These are phyloP conservation scores for Suillus sp. DNA, from an alignment of 768 basidiomycete genomes.

Conservation along the genomic window DNA sequence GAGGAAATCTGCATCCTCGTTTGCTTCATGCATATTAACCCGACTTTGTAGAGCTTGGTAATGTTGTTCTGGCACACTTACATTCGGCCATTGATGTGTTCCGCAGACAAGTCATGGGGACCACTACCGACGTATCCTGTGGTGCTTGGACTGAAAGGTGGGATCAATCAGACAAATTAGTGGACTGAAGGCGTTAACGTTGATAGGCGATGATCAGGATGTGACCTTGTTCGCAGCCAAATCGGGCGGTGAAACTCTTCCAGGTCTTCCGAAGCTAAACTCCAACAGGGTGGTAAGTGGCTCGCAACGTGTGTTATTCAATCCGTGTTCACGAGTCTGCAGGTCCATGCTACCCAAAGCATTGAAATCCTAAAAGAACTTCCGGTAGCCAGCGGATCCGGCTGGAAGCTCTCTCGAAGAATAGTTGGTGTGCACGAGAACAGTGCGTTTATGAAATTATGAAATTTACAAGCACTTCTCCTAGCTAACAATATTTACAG, in stretches of 20 bases:
- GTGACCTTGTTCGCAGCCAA: slow-evolving; percentile 67
- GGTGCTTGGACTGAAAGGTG: slow-evolving; percentile 71
- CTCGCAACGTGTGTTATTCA: neutral
- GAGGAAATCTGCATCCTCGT: slow-evolving; percentile 17
- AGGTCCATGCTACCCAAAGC: slow-evolving; percentile 81
- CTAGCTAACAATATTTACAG: slow-evolving; percentile 37
- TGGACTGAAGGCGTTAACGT: neutral
- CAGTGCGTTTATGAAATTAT: slow-evolving; percentile 48
- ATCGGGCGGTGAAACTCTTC: slow-evolving; percentile 41
- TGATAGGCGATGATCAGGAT: slow-evolving; percentile 57
- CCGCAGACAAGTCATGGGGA: slow-evolving; percentile 64
- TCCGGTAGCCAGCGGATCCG: slow-evolving; percentile 72
- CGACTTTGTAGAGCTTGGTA: slow-evolving; percentile 52
- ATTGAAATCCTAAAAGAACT: slow-evolving; percentile 82
- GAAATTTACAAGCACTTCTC: neutral
- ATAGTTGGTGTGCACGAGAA: slow-evolving; percentile 79
- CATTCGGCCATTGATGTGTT: neutral
- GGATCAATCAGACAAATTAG: neutral
- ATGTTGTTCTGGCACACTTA: slow-evolving; percentile 2
- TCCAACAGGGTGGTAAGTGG: slow-evolving; percentile 65
- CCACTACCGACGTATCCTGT: slow-evolving; percentile 88
- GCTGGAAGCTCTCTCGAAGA: slow-evolving; percentile 73
- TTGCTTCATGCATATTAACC: slow-evolving; percentile 1
- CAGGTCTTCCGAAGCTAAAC: slow-evolving; percentile 72
- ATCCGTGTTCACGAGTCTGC: neutral